These are phyloP conservation scores for Pichia thaimueangensis DNA, from an alignment of 805 yeast species.

Conservation along the genomic window DNA sequence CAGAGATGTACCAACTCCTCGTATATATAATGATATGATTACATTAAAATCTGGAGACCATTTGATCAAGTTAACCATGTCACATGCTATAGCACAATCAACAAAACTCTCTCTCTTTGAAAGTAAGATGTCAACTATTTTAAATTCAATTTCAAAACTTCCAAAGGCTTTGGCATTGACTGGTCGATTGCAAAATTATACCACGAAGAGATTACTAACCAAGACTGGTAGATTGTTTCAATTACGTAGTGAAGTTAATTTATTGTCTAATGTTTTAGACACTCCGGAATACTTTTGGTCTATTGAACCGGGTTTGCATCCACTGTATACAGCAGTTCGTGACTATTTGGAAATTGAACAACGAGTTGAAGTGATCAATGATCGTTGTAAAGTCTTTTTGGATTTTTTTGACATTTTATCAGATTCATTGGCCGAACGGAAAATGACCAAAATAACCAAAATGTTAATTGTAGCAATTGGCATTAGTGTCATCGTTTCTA, in stretches of 20 bases:
- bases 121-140: constrained; percentile 77
- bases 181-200: constrained; percentile 72
- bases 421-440: constrained; percentile 89
- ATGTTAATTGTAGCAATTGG: constrained; percentile 80
- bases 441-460: constrained; percentile 87
- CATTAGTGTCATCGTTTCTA: constrained; percentile 69
- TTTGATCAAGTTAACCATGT: constrained; percentile 82
- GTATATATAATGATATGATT: constrained; percentile 91
- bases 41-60: constrained; percentile 89
- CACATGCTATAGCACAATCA: constrained; percentile 96
- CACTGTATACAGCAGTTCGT: constrained; percentile 79
- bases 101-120: constrained; percentile 89
- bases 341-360: constrained; percentile 94
- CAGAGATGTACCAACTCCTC: constrained; percentile 39
- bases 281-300: constrained; percentile 98
- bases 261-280: constrained; percentile 84
- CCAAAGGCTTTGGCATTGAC: constrained; percentile 88
- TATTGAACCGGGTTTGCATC: constrained; percentile 89
- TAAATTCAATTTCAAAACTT: constrained; percentile 78
- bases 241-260: constrained; percentile 85
- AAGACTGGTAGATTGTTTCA: constrained; percentile 90
- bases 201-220: constrained; percentile 74
- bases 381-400: constrained; percentile 86
- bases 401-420: constrained; percentile 91
- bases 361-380: constrained; percentile 88